These are phyloP conservation scores for Claviceps sorghi DNA, from an alignment of 2,329 filamentous ascomycete genomes.

Conservation along the genomic window DNA sequence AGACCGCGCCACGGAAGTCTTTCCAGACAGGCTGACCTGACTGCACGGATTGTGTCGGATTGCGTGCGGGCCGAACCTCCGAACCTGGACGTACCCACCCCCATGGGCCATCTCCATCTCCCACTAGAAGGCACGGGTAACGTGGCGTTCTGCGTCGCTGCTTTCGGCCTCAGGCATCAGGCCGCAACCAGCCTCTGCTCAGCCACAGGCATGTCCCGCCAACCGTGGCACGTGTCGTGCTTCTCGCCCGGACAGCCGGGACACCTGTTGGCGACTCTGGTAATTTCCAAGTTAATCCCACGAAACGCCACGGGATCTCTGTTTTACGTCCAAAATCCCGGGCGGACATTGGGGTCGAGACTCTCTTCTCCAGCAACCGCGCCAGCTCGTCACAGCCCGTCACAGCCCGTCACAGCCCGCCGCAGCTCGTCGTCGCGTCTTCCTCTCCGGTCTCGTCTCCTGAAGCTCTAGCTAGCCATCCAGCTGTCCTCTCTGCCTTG, in stretches of 20 bases:
- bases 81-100: neutral
- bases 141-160: neutral
- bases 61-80: neutral
- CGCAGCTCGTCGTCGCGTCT: neutral
- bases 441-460: neutral
- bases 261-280: neutral
- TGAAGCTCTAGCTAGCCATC: conserved; percentile 1
- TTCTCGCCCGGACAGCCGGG: neutral
- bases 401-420: neutral
- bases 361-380: neutral
- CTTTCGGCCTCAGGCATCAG: neutral
- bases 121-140: no score
- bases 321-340: neutral
- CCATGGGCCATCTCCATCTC: no score
- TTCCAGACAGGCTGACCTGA: no score
- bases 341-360: neutral
- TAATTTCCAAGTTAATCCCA: neutral
- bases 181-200: neutral
- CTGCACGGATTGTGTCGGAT: neutral
- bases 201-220: neutral
- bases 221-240: neutral
- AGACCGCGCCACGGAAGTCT: no score
- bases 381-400: neutral
- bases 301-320: neutral
- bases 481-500: no score